Evolutionary conservation across 768 basidiomycete genomes (phyloP).

Genomic region (Trametes cinnabarina): DNA sequence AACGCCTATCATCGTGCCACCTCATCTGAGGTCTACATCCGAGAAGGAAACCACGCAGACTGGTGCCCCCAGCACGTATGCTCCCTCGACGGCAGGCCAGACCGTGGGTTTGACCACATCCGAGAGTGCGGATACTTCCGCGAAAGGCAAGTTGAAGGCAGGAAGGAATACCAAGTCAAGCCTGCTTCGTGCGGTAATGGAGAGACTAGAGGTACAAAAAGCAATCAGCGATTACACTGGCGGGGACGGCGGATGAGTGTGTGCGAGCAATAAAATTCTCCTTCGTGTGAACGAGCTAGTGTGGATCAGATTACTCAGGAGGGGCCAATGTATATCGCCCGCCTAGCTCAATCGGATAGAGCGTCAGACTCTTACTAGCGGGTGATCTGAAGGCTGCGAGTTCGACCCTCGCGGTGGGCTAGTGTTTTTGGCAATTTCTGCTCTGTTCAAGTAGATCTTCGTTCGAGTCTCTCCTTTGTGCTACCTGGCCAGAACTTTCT

Average conservation of each 20-base stretch:
- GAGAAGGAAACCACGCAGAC: not conserved
- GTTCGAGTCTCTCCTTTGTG: not conserved
- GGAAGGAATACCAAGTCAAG: conserved; percentile 50
- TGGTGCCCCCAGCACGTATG: not conserved
- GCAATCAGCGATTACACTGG: conserved; percentile 53
- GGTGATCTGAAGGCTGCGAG: conserved; percentile 59
- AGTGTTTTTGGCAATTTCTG: conserved; percentile 19
- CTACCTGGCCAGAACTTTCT: too few species aligned
- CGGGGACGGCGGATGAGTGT: not conserved
- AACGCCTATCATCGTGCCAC: conserved; percentile 76
- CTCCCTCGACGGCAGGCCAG: not conserved
- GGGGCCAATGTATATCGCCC: not conserved
- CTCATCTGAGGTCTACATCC: conserved; percentile 46
- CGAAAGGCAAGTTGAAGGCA: conserved; percentile 27
- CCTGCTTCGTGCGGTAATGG: conserved; percentile 71
- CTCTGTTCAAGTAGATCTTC: not conserved
- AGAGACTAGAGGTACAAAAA: conserved; percentile 69
- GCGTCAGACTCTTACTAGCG: conserved; percentile 57
- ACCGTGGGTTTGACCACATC: conserved; percentile 3
- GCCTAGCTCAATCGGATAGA: conserved; percentile 30
- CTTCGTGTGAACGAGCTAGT: too few species aligned
- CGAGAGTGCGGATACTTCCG: not conserved
- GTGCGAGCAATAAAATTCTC: too few species aligned
- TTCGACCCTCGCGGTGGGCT: conserved; percentile 65
- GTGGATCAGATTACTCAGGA: too few species aligned